These are phyloP conservation scores for Ophiostoma perfectum DNA, from an alignment of 2,329 filamentous ascomycete genomes.

Conservation along the genomic window DNA sequence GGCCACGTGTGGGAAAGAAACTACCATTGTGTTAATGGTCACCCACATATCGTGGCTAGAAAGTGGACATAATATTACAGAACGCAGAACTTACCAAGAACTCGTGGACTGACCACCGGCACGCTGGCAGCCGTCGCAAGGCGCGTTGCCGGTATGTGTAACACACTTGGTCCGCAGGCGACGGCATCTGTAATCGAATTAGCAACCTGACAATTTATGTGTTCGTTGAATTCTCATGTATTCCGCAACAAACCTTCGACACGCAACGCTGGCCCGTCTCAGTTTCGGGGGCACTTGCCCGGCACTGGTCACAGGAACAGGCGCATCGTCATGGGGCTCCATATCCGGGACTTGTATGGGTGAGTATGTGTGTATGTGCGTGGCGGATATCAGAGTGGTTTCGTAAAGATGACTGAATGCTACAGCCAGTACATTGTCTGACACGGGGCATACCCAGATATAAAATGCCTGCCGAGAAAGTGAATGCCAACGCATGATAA, in stretches of 20 bases:
- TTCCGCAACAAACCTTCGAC: constrained; percentile 10
- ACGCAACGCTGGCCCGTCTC: constrained; percentile 18
- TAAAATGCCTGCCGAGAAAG: constrained; percentile 13
- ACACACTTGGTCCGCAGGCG: constrained; percentile 22
- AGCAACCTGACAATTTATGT: neutral
- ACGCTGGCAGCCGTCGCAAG: constrained; percentile 20
- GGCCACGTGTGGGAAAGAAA: constrained; percentile 17
- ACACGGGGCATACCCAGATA: constrained; percentile 1
- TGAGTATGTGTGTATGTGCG: neutral
- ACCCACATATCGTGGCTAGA: neutral
- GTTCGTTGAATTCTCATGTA: neutral
- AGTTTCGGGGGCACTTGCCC: constrained; percentile 14
- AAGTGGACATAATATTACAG: neutral
- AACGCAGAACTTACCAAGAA: constrained; percentile 8
- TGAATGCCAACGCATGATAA: neutral
- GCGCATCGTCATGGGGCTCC: neutral
- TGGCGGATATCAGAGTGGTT: neutral
- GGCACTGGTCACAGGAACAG: neutral
- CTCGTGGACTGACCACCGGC: neutral
- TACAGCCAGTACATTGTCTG: neutral
- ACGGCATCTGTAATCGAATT: constrained; percentile 16
- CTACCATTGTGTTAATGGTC: neutral
- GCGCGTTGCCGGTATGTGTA: constrained; percentile 13
- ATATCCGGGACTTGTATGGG: neutral
- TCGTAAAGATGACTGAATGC: neutral